phyloP scores from a whole-genome alignment of 78 protist genomes.

The Mantamonas sphyraenae region DNA sequence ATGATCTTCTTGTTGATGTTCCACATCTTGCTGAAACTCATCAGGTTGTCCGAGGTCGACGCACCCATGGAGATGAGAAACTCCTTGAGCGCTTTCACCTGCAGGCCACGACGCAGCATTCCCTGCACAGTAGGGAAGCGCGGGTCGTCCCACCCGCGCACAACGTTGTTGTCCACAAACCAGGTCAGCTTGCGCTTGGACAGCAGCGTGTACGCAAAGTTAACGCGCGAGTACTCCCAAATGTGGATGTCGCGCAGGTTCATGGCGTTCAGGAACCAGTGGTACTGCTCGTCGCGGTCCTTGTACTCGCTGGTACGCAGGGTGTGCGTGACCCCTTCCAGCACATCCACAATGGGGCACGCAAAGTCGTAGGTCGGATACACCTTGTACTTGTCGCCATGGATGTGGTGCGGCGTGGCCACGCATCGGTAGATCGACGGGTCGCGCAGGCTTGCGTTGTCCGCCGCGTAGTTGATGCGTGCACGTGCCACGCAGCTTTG shows the following conservation, averaged over 20 bases:
- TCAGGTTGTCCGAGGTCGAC: conserved; percentile 24
- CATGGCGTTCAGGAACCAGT: conserved; percentile 68
- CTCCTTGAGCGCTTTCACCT: conserved; percentile 66
- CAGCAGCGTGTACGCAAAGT: conserved; percentile 75
- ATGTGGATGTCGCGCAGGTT: conserved; percentile 43
- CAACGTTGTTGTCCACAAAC: conserved; percentile 80
- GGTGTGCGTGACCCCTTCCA: conserved; percentile 92
- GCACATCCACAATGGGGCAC: conserved; percentile 92
- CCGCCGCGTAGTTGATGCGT: conserved; percentile 67
- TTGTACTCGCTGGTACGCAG: conserved; percentile 92
- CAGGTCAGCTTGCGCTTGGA: conserved; percentile 87
- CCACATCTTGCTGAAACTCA: conserved; percentile 75
- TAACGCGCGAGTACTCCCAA: conserved; percentile 66
- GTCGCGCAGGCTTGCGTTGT: conserved; percentile 86
- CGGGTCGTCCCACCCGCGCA: conserved; percentile 96
- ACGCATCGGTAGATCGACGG: conserved; percentile 88
- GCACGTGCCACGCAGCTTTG: conserved; percentile 71
- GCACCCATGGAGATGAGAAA: conserved; percentile 82
- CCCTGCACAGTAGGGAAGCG: conserved; percentile 97
- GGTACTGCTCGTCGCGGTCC: conserved; percentile 85
- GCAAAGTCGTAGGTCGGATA: conserved; percentile 99
- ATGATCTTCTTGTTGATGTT: conserved; percentile 76
- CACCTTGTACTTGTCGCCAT: conserved; percentile 67
- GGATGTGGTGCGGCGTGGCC: conserved; percentile 36
- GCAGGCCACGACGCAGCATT: conserved; percentile 87